phyloP scores from a whole-genome alignment of 805 yeast genomes.

The Kuraishia ogatae region DNA sequence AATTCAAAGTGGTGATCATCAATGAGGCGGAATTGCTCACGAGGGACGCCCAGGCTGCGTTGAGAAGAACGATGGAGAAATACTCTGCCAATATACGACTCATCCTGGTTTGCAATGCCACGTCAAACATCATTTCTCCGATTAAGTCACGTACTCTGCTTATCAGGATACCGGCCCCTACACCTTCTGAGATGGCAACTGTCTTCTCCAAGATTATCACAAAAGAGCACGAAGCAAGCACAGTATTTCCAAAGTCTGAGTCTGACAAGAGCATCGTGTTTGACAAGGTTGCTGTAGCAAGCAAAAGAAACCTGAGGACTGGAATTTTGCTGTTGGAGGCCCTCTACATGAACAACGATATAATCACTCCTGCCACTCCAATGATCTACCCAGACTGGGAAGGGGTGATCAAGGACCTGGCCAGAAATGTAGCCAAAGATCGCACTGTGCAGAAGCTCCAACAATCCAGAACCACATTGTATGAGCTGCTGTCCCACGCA shows the following conservation, averaged over 20 bases:
- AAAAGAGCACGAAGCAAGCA: slow-evolving; percentile 38
- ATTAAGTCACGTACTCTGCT: slow-evolving; percentile 87
- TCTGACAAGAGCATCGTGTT: slow-evolving; percentile 27
- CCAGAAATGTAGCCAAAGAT: slow-evolving; percentile 48
- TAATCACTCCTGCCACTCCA: slow-evolving; percentile 35
- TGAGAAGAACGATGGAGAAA: slow-evolving; percentile 94
- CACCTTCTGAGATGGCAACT: slow-evolving; percentile 41
- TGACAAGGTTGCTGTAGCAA: slow-evolving; percentile 39
- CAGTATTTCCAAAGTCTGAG: slow-evolving; percentile 24
- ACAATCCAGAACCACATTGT: slow-evolving; percentile 57
- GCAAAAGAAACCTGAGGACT: slow-evolving; percentile 69
- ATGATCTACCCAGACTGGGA: slow-evolving; percentile 85
- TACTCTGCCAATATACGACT: slow-evolving; percentile 82
- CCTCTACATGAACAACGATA: slow-evolving; percentile 59
- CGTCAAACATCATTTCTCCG: slow-evolving; percentile 88
- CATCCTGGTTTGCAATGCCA: slow-evolving; percentile 78
- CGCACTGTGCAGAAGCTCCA: slow-evolving; percentile 56
- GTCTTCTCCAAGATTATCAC: slow-evolving; percentile 49
- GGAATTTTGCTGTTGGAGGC: slow-evolving; percentile 80
- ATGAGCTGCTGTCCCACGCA: slow-evolving; percentile 87
- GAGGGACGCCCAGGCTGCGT: slow-evolving; percentile 92
- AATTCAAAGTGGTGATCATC: slow-evolving; percentile 66
- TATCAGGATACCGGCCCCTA: slow-evolving; percentile 83
- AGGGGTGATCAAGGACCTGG: slow-evolving; percentile 59
- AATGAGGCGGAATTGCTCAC: slow-evolving; percentile 88